phyloP scores from a whole-genome alignment of 345 rosid species.

The Eucalyptus caleyi region DNA sequence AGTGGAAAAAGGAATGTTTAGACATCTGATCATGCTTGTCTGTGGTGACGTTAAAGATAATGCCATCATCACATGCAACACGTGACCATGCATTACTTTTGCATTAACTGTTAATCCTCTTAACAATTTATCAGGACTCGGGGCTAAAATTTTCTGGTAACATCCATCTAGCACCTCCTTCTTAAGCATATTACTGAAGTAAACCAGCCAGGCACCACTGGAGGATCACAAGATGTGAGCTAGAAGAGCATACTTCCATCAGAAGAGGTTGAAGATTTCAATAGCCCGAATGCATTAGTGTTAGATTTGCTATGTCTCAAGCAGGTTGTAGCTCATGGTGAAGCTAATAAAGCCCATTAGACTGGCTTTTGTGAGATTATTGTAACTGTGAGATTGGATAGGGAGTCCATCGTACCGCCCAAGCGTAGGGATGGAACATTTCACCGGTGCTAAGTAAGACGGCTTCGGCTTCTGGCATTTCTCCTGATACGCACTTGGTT shows the following conservation, averaged over 20 bases:
- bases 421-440: constrained; percentile 42
- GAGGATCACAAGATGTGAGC: background rate
- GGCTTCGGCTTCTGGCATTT: constrained; percentile 42
- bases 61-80: background rate
- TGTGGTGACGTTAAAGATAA: background rate
- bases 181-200: background rate
- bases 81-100: background rate
- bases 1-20: background rate
- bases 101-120: background rate
- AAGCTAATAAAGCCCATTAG: background rate
- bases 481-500: constrained; percentile 41
- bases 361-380: background rate
- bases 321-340: background rate
- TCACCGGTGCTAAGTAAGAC: constrained; percentile 43
- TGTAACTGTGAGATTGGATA: background rate
- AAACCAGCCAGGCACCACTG: background rate
- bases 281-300: background rate
- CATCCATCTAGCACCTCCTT: background rate
- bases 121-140: background rate
- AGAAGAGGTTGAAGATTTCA: background rate
- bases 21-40: background rate
- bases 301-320: background rate
- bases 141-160: background rate
- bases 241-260: background rate
- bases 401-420: constrained; percentile 24